Base-by-base conservation (phyloP, 495 filamentous ascomycete genomes). In the Aspergillus saccharolyticus region DNA sequence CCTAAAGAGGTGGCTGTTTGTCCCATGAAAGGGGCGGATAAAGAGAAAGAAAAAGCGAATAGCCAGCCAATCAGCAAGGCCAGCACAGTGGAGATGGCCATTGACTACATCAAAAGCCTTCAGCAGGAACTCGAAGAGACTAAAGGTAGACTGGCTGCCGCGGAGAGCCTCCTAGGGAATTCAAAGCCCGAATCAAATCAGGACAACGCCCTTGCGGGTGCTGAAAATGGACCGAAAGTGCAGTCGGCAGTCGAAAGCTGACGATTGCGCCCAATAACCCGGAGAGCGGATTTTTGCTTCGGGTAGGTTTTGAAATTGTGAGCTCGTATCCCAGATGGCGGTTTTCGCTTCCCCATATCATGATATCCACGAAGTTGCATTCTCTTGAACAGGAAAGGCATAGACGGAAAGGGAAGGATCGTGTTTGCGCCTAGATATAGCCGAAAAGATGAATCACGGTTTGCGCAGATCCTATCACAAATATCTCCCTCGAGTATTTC, bases 61-160 rank as follows among this genome's bases (percentile, higher is more conserved):
- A 77, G 79, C 47, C 80, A 82, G 55, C 78, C 78, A 47, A 92
- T 88, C 56, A 96, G 90, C 73, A 98, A 97, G 74, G 94, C 94
- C 0, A 94, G 89, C 62, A 97, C 92, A 1, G 94, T 98, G 19
- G 94, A 97, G 74, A 83, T 88, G 75, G 94, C 94, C 10, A 97
- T 96, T 55, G 88, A 93, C 60, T 97, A 97, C 65, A 97, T 98
- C 74, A 90, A 88, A 66, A 78, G 85, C 55, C 74, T 98, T 58
- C 83, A 96, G 72, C 77, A 80, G 68, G 87, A 91, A 65, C 69
- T 93, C 33, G 80, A 76, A 9, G 85, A 86, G 24, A 85, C 87
- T 16, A 85, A 87, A 53, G 76, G 72, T 52, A 77, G 84, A 64
- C 76, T 91, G 3, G 81, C 83, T 17, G 78, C 79, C 30, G 85